Conservation (phyloP, 2,329 filamentous ascomycete genomes). For the Macrophomina phaseolina region DNA sequence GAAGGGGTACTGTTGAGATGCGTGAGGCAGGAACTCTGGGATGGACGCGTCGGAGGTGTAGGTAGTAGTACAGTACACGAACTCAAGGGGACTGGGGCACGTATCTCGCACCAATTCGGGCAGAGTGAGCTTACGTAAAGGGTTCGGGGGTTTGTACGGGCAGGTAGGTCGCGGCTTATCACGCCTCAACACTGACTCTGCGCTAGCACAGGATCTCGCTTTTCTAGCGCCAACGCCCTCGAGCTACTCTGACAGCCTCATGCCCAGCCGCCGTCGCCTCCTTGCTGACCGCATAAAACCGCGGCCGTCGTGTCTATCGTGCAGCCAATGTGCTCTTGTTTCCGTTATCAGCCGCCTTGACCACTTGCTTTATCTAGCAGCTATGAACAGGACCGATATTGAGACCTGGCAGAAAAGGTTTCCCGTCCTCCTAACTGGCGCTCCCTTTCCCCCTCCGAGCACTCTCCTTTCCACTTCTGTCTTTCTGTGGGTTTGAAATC, state of each 20-base stretch:
- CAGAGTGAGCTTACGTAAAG: too few relatives aligned
- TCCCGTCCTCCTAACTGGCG: background rate
- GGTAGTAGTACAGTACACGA: too few relatives aligned
- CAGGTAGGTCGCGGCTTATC: too few relatives aligned
- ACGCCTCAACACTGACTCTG: too few relatives aligned
- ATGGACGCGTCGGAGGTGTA: too few relatives aligned
- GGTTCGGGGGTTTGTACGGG: too few relatives aligned
- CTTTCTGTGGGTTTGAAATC: background rate
- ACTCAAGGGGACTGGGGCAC: too few relatives aligned
- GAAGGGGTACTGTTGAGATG: too few relatives aligned
- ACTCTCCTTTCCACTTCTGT: background rate
- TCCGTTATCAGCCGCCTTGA: slow-evolving; percentile 11
- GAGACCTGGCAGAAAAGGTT: background rate
- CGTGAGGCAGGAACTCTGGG: too few relatives aligned
- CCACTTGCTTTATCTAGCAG: slow-evolving; percentile 20
- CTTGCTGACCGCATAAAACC: slow-evolving; percentile 4
- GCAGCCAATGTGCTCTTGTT: background rate
- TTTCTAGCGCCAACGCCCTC: background rate
- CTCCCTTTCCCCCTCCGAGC: background rate
- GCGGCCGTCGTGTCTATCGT: slow-evolving; percentile 7
- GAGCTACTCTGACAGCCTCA: background rate
- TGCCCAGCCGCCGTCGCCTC: background rate
- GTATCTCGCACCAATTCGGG: too few relatives aligned
- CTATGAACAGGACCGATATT: slow-evolving; percentile 4
- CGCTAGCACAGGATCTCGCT: background rate